Evolutionary conservation across 2,329 filamentous ascomycete species (phyloP), one percentile per base, ranked within the genome.

Genomic region (Sporothrix globosa): DNA sequence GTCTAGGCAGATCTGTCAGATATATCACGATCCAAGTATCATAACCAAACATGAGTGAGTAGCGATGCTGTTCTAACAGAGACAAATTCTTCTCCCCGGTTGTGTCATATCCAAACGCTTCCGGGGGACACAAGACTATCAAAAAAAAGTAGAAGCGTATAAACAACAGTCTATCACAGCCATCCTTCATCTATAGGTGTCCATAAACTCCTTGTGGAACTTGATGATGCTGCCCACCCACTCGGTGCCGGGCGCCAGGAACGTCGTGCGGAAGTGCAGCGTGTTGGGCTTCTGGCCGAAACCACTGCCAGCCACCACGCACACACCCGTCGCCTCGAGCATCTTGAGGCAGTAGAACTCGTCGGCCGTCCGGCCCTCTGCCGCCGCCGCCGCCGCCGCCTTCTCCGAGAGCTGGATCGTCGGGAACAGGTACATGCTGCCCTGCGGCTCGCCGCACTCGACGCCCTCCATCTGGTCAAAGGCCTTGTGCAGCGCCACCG

Each of bases 371-470:
- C 91, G 91, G 76, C 88, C 89, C 79, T 93, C 92, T 73, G 90
- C 82, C 77, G 84, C 80, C 48, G 96, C 96, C 19, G 92, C 92
- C 74, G 90, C 90, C 73, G 90, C 81, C 53, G 93, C 96, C 82
- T 92, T 92, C 30, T 82, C 76, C 1, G 96, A 88, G 30, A 99
- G 84, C 46, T 84, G 88, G 82, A 99, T 97, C 76, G 92, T 96
- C 30, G 96, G 96, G 88, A 98, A 99, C 77, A 99, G 91, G 84
- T 99, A 99, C 96, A 99, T 99, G 79, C 92, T 91, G 72, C 96
- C 96, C 86, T 97, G 92, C 70, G 96, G 96, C 75, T 89, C 86
- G 76, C 91, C 91, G 82, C 94, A 97, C 79, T 94, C 88, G 71
- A 99, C 95, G 71, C 96, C 96, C 81, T 98, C 95, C 96, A 99